Percentiles rank a stretch among this genome's conserved stretches.
Conservation (phyloP, 2,329 filamentous ascomycete genomes). For the Mycogone perniciosa region DNA sequence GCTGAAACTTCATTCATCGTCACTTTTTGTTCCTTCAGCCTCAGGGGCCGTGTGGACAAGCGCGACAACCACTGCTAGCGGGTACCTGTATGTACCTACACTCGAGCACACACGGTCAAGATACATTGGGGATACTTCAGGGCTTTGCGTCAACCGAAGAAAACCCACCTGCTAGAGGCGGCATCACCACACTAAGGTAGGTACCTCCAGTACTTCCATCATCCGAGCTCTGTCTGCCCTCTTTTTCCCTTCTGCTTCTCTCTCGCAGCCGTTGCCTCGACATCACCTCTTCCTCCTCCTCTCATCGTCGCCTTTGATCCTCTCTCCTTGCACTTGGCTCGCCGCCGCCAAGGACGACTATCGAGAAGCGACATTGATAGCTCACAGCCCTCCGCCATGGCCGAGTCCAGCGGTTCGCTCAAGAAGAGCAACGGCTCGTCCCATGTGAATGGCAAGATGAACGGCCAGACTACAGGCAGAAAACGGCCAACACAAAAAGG, state of each 20-base stretch:
- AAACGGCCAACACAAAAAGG: constrained; percentile 17
- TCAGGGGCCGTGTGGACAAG: not conserved
- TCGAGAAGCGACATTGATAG: constrained; percentile 8
- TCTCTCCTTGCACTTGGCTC: constrained; percentile 4
- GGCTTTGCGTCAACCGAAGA: constrained; percentile 1
- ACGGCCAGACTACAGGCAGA: constrained; percentile 22
- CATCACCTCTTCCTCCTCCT: not conserved
- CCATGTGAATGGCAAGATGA: constrained; percentile 29
- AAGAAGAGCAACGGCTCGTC: constrained; percentile 36
- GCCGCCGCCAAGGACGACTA: not conserved
- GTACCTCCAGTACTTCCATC: constrained; percentile 2
- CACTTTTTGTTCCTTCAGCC: not conserved
- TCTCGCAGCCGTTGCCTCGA: not conserved
- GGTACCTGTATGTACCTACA: constrained; percentile 7
- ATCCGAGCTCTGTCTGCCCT: not conserved
- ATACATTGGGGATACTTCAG: constrained; percentile 9
- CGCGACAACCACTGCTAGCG: constrained; percentile 1
- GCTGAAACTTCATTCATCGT: constrained; percentile 5
- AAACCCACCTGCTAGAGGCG: constrained; percentile 7
- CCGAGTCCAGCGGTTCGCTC: constrained; percentile 25
- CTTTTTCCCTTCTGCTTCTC: not conserved
- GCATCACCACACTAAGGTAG: constrained; percentile 10
- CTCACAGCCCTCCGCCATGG: constrained; percentile 27
- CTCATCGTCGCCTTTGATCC: not conserved
- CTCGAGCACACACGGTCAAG: not conserved